Conservation (phyloP, 73 alveolate genomes). For the Tetrahymena elliotti region DNA sequence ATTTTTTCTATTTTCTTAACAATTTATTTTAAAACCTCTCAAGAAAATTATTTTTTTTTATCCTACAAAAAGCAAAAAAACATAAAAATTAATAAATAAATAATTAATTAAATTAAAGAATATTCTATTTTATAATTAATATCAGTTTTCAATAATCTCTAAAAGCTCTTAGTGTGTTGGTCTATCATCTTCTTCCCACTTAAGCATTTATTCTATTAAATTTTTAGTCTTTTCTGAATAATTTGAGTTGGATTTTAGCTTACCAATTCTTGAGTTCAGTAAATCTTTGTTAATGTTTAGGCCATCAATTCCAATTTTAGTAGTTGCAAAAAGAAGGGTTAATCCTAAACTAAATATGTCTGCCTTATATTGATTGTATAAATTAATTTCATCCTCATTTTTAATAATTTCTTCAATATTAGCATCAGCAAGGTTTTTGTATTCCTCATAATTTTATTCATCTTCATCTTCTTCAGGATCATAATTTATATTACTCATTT, state of each 20-base stretch:
- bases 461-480: neutral
- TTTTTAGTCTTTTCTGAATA: neutral
- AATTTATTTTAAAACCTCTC: too few species aligned
- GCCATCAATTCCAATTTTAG: neutral
- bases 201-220: neutral
- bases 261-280: neutral
- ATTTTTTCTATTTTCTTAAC: too few species aligned
- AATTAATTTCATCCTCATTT: neutral
- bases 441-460: neutral
- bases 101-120: too few species aligned
- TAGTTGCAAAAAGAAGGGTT: neutral
- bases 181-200: neutral
- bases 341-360: neutral
- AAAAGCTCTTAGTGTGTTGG: neutral
- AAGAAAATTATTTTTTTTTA: too few species aligned
- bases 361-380: neutral
- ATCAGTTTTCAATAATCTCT: neutral
- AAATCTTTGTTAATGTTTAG: neutral
- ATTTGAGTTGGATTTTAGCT: neutral
- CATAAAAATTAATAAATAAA: too few species aligned
- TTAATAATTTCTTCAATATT: neutral
- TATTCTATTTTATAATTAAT: too few species aligned
- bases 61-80: too few species aligned
- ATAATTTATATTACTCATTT: neutral
- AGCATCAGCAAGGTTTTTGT: neutral